Evolutionary conservation across 345 rosid species (phyloP).

Genomic region (Populus ilicifolia): DNA sequence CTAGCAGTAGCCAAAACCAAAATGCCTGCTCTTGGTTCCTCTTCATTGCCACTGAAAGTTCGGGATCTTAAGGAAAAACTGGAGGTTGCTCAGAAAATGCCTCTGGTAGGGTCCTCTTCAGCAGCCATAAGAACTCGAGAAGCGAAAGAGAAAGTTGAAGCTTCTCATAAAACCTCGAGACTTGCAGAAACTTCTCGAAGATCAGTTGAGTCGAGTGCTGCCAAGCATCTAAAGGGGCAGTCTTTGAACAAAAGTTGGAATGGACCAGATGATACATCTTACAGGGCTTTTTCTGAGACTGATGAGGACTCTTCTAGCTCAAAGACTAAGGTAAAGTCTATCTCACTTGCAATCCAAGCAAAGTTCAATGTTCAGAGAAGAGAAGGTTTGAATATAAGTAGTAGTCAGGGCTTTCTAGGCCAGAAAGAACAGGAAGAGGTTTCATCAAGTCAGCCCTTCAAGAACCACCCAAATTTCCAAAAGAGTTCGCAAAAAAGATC

Average conservation of each 20-base stretch:
- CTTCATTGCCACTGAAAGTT: slow-evolving; percentile 64
- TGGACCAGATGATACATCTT: slow-evolving; percentile 43
- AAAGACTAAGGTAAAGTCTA: slow-evolving; percentile 57
- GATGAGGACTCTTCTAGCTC: slow-evolving; percentile 47
- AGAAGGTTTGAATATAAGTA: slow-evolving; percentile 45
- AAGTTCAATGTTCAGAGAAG: slow-evolving; percentile 76
- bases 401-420: slow-evolving; percentile 29
- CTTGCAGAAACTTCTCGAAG: slow-evolving; percentile 43
- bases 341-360: slow-evolving; percentile 89
- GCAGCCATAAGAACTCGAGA: slow-evolving; percentile 38
- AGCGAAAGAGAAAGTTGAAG: slow-evolving; percentile 46
- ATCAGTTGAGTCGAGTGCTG: slow-evolving; percentile 50
- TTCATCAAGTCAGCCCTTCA: slow-evolving; percentile 50
- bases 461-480: slow-evolving; percentile 48
- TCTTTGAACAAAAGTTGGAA: slow-evolving; percentile 65
- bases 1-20: slow-evolving; percentile 42
- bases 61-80: slow-evolving; percentile 60
- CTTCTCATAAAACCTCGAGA: slow-evolving; percentile 41
- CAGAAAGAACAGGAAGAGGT: slow-evolving; percentile 54
- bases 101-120: slow-evolving; percentile 34
- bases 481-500: slow-evolving; percentile 51
- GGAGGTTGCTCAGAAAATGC: slow-evolving; percentile 56
- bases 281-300: slow-evolving; percentile 29
- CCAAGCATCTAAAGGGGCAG: slow-evolving; percentile 57
- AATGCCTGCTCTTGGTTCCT: slow-evolving; percentile 50